Conservation (phyloP, 257 asterid species). For the Nicotiana knightiana region DNA sequence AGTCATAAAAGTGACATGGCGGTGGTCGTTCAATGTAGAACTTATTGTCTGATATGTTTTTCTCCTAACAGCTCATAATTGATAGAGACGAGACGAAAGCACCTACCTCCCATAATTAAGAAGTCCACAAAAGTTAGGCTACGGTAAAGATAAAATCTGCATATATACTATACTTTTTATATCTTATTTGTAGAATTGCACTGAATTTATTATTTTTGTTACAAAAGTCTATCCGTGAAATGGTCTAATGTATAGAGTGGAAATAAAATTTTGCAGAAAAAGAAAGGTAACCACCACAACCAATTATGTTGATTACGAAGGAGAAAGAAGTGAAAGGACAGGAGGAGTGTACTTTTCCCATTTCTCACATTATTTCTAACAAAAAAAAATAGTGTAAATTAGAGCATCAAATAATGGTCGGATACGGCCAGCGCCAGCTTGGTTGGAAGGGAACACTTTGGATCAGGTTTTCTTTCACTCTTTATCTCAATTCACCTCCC, state of each 20-base stretch:
- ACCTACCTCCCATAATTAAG: neutral
- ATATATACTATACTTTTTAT: fast-evolving
- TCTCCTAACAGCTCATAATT: neutral
- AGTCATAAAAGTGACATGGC: constrained; percentile 1
- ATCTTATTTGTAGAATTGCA: too few species aligned
- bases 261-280: neutral
- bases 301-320: constrained; percentile 24
- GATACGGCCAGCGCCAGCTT: constrained; percentile 6
- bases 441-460: constrained; percentile 34
- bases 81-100: neutral
- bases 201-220: too few species aligned
- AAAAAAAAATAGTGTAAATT: neutral
- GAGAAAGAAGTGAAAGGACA: neutral
- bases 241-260: neutral
- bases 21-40: neutral
- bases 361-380: constrained; percentile 12
- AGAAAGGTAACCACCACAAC: constrained; percentile 19
- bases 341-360: neutral
- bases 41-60: neutral
- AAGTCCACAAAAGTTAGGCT: neutral
- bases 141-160: too few species aligned
- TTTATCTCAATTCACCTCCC: neutral
- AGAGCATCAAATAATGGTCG: neutral
- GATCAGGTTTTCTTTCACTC: neutral
- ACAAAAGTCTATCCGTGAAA: too few species aligned